phyloP scores from a whole-genome alignment of 768 basidiomycete species.

The Russula emetica region DNA sequence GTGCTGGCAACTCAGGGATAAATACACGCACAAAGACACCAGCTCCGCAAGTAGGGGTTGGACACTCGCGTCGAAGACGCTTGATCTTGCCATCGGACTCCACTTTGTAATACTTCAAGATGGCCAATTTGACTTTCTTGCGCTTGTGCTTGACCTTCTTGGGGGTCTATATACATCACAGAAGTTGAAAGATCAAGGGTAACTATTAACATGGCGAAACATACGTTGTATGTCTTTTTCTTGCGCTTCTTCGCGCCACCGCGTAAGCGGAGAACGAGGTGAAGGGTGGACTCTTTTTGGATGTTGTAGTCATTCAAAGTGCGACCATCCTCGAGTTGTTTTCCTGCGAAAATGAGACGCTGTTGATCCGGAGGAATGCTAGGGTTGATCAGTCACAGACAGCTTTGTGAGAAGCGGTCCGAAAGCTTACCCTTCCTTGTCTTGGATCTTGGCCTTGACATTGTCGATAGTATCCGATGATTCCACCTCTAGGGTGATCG shows the following conservation, averaged over 20 bases:
- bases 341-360: slow-evolving; percentile 97
- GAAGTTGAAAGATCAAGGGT: slow-evolving; percentile 10
- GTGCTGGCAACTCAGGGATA: not conserved
- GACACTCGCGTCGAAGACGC: slow-evolving; percentile 96
- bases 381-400: slow-evolving; percentile 11
- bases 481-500: slow-evolving; percentile 97
- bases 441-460: slow-evolving; percentile 96
- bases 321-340: slow-evolving; percentile 98
- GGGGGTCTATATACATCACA: slow-evolving; percentile 21
- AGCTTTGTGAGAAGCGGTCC: not conserved
- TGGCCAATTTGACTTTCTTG: slow-evolving; percentile 98
- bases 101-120: slow-evolving; percentile 95
- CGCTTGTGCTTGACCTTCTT: slow-evolving; percentile 26
- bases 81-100: slow-evolving; percentile 99
- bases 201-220: slow-evolving; percentile 31
- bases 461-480: slow-evolving; percentile 97
- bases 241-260: slow-evolving; percentile 99
- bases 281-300: slow-evolving; percentile 99
- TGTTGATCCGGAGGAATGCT: slow-evolving; percentile 94
- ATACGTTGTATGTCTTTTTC: slow-evolving; percentile 98
- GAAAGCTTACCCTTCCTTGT: slow-evolving; percentile 84
- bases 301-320: slow-evolving; percentile 96
- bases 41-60: slow-evolving; percentile 75
- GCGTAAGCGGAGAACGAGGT: slow-evolving; percentile 94
- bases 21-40: slow-evolving; percentile 67